Evolutionary conservation across 441 rosid genomes (phyloP), one percentile per base, ranked within the genome.

Genomic region (Populus tomentosa): DNA sequence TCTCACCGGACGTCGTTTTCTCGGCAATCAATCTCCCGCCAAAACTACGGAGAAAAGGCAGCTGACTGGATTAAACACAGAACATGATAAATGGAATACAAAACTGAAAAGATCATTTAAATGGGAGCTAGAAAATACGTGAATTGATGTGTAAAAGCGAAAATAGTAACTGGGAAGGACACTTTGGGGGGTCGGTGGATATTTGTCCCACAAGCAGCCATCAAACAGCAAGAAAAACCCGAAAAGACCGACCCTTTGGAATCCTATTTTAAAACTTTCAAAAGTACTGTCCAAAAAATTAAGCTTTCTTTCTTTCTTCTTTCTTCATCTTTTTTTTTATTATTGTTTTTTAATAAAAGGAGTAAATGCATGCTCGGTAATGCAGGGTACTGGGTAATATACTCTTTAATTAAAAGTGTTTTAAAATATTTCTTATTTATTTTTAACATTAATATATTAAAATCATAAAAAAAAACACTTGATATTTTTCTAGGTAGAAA

Each of bases 181-280:
- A 9, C 8, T 35, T 0, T 16, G 33, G 59, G 70, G 82, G 75
- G 90, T 86, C 89, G 90, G 90, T 88, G 90, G 79, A 76, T 70
- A 69, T 67, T 72, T 88, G 93, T 85, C 90, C 92, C 94, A 88
- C 91, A 85, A 79, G 89, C 89, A 89, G 89, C 84, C 86, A 83
- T 84, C 83, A 84, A 85, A 85, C 70, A 71, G 28, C 28, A 26
- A 26, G 80, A 78, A 66, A 78, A 81, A 75, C 86, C 87, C 73
- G 73, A 87, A 89, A 88, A 85, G 92, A 82, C 88, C 91, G 81
- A 88, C 84, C 77, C 84, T 65, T 78, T 82, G 88, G 90, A 86
- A 89, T 91, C 91, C 91, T 85, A 85, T 26, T 84, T 86, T 81
- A 90, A 85, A 73, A 78, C 76, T 64, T 71, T 78, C 82, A 53